A percentile compares a stretch with the other conserved stretches of the same genome.
Conservation (phyloP, 345 rosid genomes). For the Eucalyptus paniculata region DNA sequence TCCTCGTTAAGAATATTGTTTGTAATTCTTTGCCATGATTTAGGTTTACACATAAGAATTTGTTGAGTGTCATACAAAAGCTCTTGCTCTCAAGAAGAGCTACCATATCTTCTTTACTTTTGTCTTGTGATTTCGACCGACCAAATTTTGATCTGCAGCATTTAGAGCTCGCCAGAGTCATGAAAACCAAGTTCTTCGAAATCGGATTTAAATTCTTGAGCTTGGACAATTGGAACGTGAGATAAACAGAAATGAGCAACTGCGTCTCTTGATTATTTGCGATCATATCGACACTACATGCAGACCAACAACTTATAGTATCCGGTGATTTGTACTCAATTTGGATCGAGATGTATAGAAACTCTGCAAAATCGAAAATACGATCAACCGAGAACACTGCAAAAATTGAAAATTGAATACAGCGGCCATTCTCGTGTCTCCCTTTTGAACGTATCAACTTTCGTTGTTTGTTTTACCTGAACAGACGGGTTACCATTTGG, state of each 20-base stretch:
- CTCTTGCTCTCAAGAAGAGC: neutral
- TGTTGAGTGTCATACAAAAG: neutral
- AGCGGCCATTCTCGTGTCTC: neutral
- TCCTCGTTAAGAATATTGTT: neutral
- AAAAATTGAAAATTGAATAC: neutral
- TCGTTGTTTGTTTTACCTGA: neutral
- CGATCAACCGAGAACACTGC: neutral
- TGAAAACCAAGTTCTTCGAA: neutral
- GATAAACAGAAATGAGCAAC: neutral
- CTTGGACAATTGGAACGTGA: neutral
- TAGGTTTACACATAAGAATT: neutral
- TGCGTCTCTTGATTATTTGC: neutral
- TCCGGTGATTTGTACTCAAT: neutral
- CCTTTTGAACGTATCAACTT: neutral
- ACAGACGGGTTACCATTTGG: neutral
- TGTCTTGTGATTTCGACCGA: neutral
- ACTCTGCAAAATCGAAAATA: neutral
- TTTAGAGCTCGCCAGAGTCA: neutral
- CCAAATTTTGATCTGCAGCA: neutral
- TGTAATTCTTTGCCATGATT: neutral
- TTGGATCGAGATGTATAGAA: neutral
- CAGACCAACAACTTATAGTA: neutral
- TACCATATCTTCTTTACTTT: neutral
- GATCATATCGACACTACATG: neutral
- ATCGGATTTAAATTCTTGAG: neutral